These are phyloP conservation scores for Neophaeococcomyces mojaviensis DNA, from an alignment of 2,329 filamentous ascomycete species.

Conservation along the genomic window DNA sequence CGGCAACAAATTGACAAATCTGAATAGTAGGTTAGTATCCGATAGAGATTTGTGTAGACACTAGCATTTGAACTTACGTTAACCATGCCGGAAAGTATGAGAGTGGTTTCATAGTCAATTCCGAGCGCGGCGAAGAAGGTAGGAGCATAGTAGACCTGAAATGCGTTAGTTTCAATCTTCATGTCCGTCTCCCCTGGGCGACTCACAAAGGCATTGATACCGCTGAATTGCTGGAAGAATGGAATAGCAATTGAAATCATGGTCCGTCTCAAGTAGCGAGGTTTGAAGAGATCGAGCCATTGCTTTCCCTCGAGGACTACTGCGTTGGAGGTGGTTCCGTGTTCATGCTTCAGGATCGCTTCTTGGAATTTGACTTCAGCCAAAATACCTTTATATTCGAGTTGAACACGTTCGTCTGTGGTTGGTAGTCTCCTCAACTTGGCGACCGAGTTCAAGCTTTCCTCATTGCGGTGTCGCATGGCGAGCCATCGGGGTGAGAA, in stretches of 20 bases:
- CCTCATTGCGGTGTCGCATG: conserved; percentile 29
- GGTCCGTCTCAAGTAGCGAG: conserved; percentile 37
- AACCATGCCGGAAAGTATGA: conserved; percentile 30
- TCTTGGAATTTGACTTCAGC: conserved; percentile 42
- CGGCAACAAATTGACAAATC: conserved; percentile 29
- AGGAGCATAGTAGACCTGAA: too few species aligned
- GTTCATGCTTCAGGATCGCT: conserved; percentile 32
- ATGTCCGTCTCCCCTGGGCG: too few species aligned
- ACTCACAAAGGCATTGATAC: conserved; percentile 43
- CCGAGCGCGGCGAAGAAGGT: conserved; percentile 34
- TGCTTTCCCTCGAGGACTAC: conserved; percentile 42
- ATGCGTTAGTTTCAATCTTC: too few species aligned
- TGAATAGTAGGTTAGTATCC: too few species aligned
- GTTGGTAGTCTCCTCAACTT: conserved; percentile 36
- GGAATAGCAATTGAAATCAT: conserved; percentile 32
- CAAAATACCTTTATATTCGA: conserved; percentile 44
- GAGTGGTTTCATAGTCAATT: conserved; percentile 22
- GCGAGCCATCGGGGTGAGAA: conserved; percentile 42
- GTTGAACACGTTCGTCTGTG: conserved; percentile 37
- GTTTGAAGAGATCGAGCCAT: conserved; percentile 43
- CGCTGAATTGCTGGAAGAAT: conserved; percentile 39
- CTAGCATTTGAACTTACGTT: too few species aligned
- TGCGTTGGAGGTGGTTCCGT: conserved; percentile 38
- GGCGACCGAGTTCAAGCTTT: conserved; percentile 31
- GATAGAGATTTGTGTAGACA: too few species aligned